These are phyloP conservation scores for Mycena rebaudengoi DNA, from an alignment of 768 basidiomycete species.

Conservation along the genomic window DNA sequence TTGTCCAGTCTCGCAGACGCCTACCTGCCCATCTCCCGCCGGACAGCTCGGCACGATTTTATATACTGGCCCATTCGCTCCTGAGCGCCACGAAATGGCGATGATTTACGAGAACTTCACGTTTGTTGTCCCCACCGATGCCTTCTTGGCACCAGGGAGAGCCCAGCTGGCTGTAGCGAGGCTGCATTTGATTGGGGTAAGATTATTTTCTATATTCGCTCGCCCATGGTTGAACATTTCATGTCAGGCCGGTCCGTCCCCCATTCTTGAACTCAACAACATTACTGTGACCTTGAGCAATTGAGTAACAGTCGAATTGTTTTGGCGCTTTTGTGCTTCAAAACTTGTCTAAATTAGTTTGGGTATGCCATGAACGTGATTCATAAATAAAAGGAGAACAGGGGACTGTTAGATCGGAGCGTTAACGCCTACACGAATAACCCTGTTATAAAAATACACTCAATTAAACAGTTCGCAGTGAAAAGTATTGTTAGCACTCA, in stretches of 20 bases:
- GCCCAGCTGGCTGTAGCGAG: slow-evolving; percentile 17
- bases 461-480: background rate
- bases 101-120: slow-evolving; percentile 22
- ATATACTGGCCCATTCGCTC: slow-evolving; percentile 7
- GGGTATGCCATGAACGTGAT: no score
- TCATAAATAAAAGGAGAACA: background rate
- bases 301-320: background rate
- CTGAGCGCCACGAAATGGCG: background rate
- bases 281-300: slow-evolving; percentile 12
- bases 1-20: slow-evolving; percentile 3
- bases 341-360: no score
- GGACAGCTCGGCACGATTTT: slow-evolving; percentile 2
- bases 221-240: background rate
- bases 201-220: background rate
- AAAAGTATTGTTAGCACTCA: slow-evolving; percentile 43
- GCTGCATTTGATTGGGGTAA: slow-evolving; percentile 16
- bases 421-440: slow-evolving; percentile 66
- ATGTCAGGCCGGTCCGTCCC: slow-evolving; percentile 7
- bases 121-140: background rate
- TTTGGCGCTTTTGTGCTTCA: no score
- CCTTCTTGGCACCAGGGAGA: background rate
- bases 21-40: slow-evolving; percentile 1
- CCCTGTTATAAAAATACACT: slow-evolving; percentile 45
- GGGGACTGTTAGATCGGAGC: slow-evolving; percentile 50
- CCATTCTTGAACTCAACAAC: slow-evolving; percentile 12